These are phyloP conservation scores for Aspergillus pseudoviridinutans DNA, from an alignment of 2,329 filamentous ascomycete species.

Conservation along the genomic window DNA sequence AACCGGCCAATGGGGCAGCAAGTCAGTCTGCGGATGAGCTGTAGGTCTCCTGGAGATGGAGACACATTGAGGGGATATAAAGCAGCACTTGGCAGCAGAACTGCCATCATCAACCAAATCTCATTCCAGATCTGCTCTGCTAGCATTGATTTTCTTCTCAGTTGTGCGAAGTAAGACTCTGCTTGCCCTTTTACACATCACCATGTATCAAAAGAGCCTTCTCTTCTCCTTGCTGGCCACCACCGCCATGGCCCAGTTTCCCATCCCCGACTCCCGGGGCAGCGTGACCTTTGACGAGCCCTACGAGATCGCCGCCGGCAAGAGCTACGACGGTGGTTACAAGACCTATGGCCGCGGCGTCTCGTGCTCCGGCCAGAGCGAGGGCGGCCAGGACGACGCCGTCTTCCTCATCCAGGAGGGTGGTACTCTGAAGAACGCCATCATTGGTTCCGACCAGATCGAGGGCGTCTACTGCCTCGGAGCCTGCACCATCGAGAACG, in stretches of 20 bases:
- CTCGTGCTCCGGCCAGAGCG: constrained; percentile 40
- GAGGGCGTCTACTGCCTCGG: constrained; percentile 40
- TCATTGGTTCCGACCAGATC: constrained; percentile 39
- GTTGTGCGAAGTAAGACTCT: too few species aligned
- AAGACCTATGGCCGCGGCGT: constrained; percentile 44
- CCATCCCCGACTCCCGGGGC: constrained; percentile 40
- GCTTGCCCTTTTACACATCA: too few species aligned
- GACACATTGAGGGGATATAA: too few species aligned
- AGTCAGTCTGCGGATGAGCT: too few species aligned
- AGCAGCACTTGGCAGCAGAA: too few species aligned
- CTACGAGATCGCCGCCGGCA: constrained; percentile 42
- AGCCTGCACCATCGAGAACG: constrained; percentile 26
- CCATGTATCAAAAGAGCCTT: too few species aligned
- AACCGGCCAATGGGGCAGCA: too few species aligned
- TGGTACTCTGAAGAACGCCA: constrained; percentile 34
- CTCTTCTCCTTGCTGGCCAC: too few species aligned
- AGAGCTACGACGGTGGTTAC: constrained; percentile 48
- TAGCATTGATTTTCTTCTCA: too few species aligned
- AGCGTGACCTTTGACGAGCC: constrained; percentile 34
- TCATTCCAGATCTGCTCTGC: too few species aligned
- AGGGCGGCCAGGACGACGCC: constrained; percentile 42
- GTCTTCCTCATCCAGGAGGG: constrained; percentile 33
- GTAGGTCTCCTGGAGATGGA: too few species aligned
- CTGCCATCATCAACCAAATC: too few species aligned
- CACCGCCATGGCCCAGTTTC: constrained; percentile 4